phyloP scores from a whole-genome alignment of 345 rosid species.

The Moricandia moricandioides region DNA sequence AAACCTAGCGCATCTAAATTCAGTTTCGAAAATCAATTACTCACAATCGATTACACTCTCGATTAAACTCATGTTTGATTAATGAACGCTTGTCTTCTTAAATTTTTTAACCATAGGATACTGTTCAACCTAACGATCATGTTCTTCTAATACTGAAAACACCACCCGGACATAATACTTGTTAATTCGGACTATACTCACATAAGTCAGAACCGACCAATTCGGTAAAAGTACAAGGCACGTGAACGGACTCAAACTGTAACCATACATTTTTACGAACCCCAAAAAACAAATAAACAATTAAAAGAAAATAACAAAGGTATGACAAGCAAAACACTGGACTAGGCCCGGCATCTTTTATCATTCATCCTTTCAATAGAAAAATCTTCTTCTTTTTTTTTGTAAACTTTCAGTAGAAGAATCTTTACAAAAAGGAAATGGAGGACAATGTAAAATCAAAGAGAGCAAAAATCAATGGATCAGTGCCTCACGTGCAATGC shows the following conservation, averaged over 20 bases:
- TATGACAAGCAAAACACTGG: neutral
- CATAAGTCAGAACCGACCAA: slow-evolving; percentile 29
- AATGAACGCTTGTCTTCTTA: too few relatives aligned
- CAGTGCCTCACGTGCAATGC: slow-evolving; percentile 16
- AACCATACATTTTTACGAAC: slow-evolving; percentile 24
- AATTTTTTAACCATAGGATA: neutral
- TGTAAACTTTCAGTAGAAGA: neutral
- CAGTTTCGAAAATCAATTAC: too few relatives aligned
- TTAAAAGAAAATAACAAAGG: neutral
- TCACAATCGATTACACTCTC: too few relatives aligned
- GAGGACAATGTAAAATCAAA: neutral
- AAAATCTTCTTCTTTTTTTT: too few relatives aligned
- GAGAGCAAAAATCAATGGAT: neutral
- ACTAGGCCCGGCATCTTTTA: neutral
- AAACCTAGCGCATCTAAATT: too few relatives aligned
- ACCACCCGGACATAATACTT: neutral
- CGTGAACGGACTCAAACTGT: slow-evolving; percentile 17
- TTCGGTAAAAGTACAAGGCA: slow-evolving; percentile 19
- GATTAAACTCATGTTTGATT: too few relatives aligned
- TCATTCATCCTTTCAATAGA: neutral
- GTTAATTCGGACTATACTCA: neutral
- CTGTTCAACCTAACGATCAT: neutral
- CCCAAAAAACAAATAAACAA: slow-evolving; percentile 2
- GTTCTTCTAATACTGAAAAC: neutral
- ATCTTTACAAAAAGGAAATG: neutral